Evolutionary conservation across 768 basidiomycete genomes (phyloP).

Genomic region (Agrocybe praecox): DNA sequence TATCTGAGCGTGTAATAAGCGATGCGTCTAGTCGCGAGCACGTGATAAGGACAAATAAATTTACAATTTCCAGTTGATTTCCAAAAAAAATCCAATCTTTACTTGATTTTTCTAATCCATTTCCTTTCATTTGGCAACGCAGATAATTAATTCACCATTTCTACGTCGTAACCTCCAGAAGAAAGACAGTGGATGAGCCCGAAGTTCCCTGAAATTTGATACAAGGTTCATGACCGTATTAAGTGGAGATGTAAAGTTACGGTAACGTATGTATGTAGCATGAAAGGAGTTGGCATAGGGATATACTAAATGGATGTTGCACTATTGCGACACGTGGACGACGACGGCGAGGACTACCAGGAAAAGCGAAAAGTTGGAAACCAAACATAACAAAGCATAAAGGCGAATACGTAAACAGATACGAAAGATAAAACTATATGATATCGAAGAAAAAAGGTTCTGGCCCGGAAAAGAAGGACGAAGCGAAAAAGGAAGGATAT

Average conservation of each 20-base stretch:
- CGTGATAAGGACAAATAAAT: background rate
- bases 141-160: too few relatives aligned
- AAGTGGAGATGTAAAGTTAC: conserved; percentile 17
- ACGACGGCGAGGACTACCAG: background rate
- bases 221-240: conserved; percentile 16
- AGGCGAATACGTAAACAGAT: conserved; percentile 14
- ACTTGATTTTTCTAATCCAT: too few relatives aligned
- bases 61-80: too few relatives aligned
- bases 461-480: conserved; percentile 7
- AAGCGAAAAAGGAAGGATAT: conserved; percentile 6
- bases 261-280: too few relatives aligned
- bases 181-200: too few relatives aligned
- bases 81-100: too few relatives aligned
- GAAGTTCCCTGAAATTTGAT: background rate
- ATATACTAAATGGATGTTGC: conserved; percentile 11
- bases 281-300: conserved; percentile 11
- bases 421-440: conserved; percentile 15
- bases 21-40: conserved; percentile 2
- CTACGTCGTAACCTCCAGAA: too few relatives aligned
- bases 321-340: background rate
- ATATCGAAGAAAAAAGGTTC: conserved; percentile 9
- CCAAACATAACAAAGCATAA: too few relatives aligned
- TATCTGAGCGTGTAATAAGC: background rate
- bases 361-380: conserved; percentile 11
- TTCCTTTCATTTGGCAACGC: too few relatives aligned